Evolutionary conservation across 1,284 basidiomycete genomes (phyloP).

Genomic region (Trametes versicolor): DNA sequence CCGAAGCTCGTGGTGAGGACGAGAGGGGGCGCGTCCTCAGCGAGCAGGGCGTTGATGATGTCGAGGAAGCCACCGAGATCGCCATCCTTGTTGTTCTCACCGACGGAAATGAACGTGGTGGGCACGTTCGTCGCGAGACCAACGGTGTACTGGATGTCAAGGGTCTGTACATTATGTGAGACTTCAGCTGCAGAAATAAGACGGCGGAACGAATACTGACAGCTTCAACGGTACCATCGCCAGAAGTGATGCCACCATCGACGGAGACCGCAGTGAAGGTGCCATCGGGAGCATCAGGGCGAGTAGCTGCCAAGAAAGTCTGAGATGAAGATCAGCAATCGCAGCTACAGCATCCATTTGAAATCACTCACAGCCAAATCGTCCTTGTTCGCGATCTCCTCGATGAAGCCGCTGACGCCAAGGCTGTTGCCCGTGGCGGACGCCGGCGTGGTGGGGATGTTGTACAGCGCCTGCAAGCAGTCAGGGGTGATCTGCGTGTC

Average conservation of each 20-base stretch:
- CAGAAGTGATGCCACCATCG: conserved; percentile 50
- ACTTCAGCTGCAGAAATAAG: neutral
- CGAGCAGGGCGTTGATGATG: conserved; percentile 46
- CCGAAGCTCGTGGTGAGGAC: conserved; percentile 57
- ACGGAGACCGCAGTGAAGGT: conserved; percentile 37
- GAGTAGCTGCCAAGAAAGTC: conserved; percentile 60
- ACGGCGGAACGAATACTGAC: conserved; percentile 16
- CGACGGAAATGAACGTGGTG: conserved; percentile 36
- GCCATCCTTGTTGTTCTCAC: conserved; percentile 34
- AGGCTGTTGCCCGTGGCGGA: conserved; percentile 57
- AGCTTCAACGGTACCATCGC: conserved; percentile 31
- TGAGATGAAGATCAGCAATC: conserved; percentile 31
- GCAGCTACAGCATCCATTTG: neutral
- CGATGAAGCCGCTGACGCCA: conserved; percentile 65
- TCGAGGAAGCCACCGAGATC: conserved; percentile 42
- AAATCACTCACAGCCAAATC: conserved; percentile 52
- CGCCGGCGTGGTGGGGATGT: conserved; percentile 56
- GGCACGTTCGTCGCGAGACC: conserved; percentile 63
- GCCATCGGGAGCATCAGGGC: conserved; percentile 53
- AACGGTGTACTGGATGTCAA: conserved; percentile 72
- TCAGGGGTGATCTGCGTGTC: conserved; percentile 59
- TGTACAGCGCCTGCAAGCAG: conserved; percentile 65
- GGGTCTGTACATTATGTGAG: conserved; percentile 42
- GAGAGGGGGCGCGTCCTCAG: conserved; percentile 43
- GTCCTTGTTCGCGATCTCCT: conserved; percentile 59